Evolutionary conservation across 75 land plant species (phyloP), one percentile per base, ranked within the genome.

Genomic region (Picea glauca): DNA sequence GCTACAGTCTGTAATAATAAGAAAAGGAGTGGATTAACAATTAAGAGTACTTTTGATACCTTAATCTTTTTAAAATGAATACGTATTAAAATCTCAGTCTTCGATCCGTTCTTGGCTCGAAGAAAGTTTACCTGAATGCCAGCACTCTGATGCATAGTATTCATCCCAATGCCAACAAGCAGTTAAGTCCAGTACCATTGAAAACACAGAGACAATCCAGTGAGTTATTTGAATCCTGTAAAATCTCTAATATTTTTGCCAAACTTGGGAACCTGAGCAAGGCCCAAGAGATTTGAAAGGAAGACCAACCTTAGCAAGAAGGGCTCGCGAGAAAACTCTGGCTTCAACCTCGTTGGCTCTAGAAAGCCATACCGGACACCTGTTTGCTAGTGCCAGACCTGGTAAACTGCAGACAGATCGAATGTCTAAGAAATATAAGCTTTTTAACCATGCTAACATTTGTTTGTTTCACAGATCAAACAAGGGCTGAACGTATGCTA

Each of bases 231-330:
- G 46, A 43, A 43, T 43, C 46, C 46, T 4, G 5, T 43, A 1
- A 43, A 43, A 43, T 43, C 4, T 43, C 46, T 43, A 21, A 1
- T 68, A 6, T 38, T 18, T 40, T 50, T 40, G 50, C 11, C 40
- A 20, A 40, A 68, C 20, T 20, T 0, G 5, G 35, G 18, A 67
- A 35, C 20, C 17, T 35, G 6, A 68, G 21, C 35, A 32, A 65
- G 31, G 38, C 5, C 31, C 3, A 65, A 11, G 15, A 14, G 15
- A 13, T 32, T 59, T 7, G 7, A 50, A 26, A 17, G 13, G 59
- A 17, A 4, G 59, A 78, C 80, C 23, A 33, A 94, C 98, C 95
- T 94, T 94, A 35, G 98, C 95, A 62, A 94, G 93, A 75, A 94
- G 88, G 3, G 93, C 88, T 77, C 98, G 81, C 9, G 90, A 87